These are phyloP conservation scores for Globisporangium rhizosaccharum DNA, from an alignment of 352 stramenopile species.

Conservation along the genomic window DNA sequence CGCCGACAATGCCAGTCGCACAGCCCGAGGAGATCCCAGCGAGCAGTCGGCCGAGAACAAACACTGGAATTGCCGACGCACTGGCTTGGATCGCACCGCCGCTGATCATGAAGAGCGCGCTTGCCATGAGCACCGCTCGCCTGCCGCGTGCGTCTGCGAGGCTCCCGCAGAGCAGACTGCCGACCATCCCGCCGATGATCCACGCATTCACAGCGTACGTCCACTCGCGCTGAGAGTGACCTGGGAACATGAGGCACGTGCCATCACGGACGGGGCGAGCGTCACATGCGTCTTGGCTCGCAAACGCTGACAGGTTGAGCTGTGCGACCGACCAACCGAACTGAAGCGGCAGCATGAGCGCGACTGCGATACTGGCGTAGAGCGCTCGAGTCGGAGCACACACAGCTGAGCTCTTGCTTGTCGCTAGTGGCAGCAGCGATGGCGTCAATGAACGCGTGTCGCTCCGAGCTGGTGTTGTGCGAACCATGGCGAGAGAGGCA, in stretches of 20 bases:
- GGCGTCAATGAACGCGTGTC: too few species aligned
- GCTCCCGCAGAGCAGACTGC: slow-evolving; percentile 20
- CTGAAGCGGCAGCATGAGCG: slow-evolving; percentile 21
- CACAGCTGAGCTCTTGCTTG: too few species aligned
- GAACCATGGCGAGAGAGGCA: too few species aligned
- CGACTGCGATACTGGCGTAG: not conserved
- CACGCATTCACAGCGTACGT: slow-evolving; percentile 31
- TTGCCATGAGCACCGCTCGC: slow-evolving; percentile 6
- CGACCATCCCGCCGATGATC: slow-evolving; percentile 39
- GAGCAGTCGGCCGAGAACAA: slow-evolving; percentile 34
- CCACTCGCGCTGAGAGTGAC: slow-evolving; percentile 32
- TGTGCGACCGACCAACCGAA: slow-evolving; percentile 56
- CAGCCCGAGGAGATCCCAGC: slow-evolving; percentile 31
- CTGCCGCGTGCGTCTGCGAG: slow-evolving; percentile 29
- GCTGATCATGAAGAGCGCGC: slow-evolving; percentile 26
- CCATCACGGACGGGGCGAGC: slow-evolving; percentile 16
- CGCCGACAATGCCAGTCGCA: slow-evolving; percentile 20
- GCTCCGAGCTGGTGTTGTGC: too few species aligned
- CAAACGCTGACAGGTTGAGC: slow-evolving; percentile 41
- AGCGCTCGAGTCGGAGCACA: not conserved
- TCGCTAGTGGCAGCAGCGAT: too few species aligned
- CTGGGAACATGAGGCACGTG: slow-evolving; percentile 32
- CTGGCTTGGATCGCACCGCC: slow-evolving; percentile 23
- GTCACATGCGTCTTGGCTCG: slow-evolving; percentile 27
- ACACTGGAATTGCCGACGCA: slow-evolving; percentile 23